Percentiles rank a stretch among this genome's conserved stretches.
These are phyloP conservation scores for Beauveria medogensis DNA, from an alignment of 2,329 filamentous ascomycete species.

Conservation along the genomic window DNA sequence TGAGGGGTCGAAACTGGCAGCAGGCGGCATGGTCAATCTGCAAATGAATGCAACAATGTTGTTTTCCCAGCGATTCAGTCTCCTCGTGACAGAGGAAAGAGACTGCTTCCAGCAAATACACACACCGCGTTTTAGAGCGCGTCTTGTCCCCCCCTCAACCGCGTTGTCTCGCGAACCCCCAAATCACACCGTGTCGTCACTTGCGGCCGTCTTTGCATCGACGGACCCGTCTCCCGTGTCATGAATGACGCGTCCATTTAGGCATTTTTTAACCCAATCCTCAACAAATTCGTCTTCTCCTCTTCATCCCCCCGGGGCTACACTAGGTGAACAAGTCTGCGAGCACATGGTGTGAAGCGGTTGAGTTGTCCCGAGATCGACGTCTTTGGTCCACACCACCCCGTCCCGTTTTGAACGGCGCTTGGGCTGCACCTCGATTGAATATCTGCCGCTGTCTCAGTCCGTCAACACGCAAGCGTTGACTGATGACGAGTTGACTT, in stretches of 20 bases:
- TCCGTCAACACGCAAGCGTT: background rate
- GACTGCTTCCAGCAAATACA: background rate
- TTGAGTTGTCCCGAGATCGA: background rate
- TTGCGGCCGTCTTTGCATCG: background rate
- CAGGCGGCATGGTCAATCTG: background rate
- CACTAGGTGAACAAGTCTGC: no score
- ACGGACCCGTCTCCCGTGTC: background rate
- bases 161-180: background rate
- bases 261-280: background rate
- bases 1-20: conserved; percentile 25
- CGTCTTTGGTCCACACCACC: background rate
- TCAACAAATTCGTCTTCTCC: background rate
- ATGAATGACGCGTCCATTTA: background rate
- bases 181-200: background rate
- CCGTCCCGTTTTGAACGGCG: background rate
- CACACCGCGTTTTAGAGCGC: background rate
- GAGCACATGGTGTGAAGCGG: no score
- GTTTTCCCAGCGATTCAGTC: no score
- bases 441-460: background rate
- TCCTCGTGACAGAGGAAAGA: background rate
- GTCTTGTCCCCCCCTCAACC: background rate
- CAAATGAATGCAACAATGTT: background rate
- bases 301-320: background rate
- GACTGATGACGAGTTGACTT: background rate
- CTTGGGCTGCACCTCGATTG: background rate